Conservation (phyloP, 257 asterid species). For the Euphrasia confusa region DNA sequence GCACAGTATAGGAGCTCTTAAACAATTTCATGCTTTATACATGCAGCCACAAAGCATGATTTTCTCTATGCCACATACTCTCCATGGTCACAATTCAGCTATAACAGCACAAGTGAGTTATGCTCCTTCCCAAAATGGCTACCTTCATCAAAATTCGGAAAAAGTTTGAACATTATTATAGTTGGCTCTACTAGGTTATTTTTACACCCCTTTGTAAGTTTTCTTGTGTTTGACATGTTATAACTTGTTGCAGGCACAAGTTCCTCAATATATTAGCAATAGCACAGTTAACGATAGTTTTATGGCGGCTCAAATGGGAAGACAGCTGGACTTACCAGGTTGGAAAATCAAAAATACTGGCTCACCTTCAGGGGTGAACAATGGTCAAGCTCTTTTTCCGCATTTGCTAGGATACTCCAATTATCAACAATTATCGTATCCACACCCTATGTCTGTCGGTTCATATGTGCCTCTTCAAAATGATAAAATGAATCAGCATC, state of each 20-base stretch:
- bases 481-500: conserved; percentile 33
- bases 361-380: conserved; percentile 34
- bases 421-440: conserved; percentile 31
- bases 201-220: not conserved
- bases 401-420: conserved; percentile 36
- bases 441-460: conserved; percentile 33
- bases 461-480: conserved; percentile 26
- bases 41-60: conserved; percentile 35
- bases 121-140: not conserved
- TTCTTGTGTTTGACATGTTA: not conserved
- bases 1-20: conserved; percentile 22
- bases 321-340: conserved; percentile 33
- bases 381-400: conserved; percentile 40
- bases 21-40: conserved; percentile 28
- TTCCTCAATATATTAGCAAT: conserved; percentile 37
- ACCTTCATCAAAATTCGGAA: not conserved
- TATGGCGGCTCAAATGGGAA: conserved; percentile 25
- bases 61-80: conserved; percentile 37
- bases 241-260: conserved; percentile 36
- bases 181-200: not conserved
- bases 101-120: conserved; percentile 41
- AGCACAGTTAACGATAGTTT: conserved; percentile 25
- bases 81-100: conserved; percentile 35
- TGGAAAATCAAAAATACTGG: conserved; percentile 31
- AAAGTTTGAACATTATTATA: not conserved